These are phyloP conservation scores for Martiniozyma abietophila DNA, from an alignment of 805 yeast genomes.

Conservation along the genomic window DNA sequence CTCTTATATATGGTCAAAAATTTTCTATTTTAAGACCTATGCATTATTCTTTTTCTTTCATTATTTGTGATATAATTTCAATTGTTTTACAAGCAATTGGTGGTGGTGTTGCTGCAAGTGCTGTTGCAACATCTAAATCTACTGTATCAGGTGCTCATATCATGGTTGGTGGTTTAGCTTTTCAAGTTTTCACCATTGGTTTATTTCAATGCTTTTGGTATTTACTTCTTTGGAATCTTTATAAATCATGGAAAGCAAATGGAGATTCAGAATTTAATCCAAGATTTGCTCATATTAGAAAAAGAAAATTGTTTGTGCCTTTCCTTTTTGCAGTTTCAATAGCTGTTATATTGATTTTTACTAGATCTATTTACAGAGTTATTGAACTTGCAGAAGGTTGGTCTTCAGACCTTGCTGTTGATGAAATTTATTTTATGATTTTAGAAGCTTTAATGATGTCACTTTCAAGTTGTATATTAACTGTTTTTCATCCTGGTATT, in stretches of 20 bases:
- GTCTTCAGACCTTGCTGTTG: slow-evolving; percentile 53
- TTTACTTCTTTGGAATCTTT: slow-evolving; percentile 36
- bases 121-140: slow-evolving; percentile 25
- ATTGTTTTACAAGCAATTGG: slow-evolving; percentile 65
- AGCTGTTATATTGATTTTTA: slow-evolving; percentile 45
- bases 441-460: slow-evolving; percentile 58
- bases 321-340: slow-evolving; percentile 38
- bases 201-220: slow-evolving; percentile 44
- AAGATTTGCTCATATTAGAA: slow-evolving; percentile 28
- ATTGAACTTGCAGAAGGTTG: slow-evolving; percentile 69
- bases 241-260: slow-evolving; percentile 15
- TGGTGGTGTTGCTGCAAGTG: slow-evolving; percentile 59
- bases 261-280: slow-evolving; percentile 30
- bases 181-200: slow-evolving; percentile 66
- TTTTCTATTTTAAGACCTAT: slow-evolving; percentile 47
- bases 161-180: slow-evolving; percentile 70
- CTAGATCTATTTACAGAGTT: slow-evolving; percentile 66
- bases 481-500: slow-evolving; percentile 57
- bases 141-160: slow-evolving; percentile 46
- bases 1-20: slow-evolving; percentile 49
- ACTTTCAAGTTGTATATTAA: slow-evolving; percentile 35
- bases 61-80: slow-evolving; percentile 55
- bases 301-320: slow-evolving; percentile 27
- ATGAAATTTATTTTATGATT: slow-evolving; percentile 49
- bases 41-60: slow-evolving; percentile 54